Evolutionary conservation across 148 eudicot species (phyloP), one percentile per base, ranked within the genome.

Genomic region (Persicaria maculosa): DNA sequence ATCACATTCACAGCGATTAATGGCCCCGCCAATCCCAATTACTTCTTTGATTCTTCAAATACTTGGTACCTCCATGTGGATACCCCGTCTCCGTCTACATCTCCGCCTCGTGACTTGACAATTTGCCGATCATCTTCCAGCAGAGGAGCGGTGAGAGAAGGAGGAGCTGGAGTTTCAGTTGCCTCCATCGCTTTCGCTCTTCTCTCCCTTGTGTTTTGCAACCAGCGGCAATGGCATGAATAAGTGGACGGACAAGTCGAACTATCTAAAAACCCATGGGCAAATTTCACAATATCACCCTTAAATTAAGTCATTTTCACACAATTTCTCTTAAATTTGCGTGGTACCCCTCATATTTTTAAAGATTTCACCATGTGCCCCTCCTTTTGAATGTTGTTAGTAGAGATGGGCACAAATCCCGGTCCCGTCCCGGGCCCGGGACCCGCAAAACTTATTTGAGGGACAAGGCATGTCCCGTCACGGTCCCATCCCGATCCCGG

Each of bases 21-120:
- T 8, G 76, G 76, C 8, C 50, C 69, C 16, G 76, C 76, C 7
- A 74, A 15, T 47, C 52, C 25, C 53, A 74, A 44, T 62, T 74
- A 71, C 53, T 57, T 58, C 70, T 74, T 74, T 57, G 53, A 19
- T 57, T 74, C 76, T 8, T 22, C 68, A 40, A 40, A 2, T 1
- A 65, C 40, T 43, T 40, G 17, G 19, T 14, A 40, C 1, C 19
- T 17, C 46, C 70, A 65, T n/a, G 4, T 45, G 46, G 16, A 65
- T 20, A 8, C 40, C 43, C 19, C 64, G n/a, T 22, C 70, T 36
- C 70, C 47, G 70, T 6, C 70, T 65, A 10, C 64, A n/a, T 22
- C 70, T 36, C 70, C 47, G 70, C n/a, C 70, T 65, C 15, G 70
- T 12, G 46, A 14, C 4, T 65, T 43, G 46, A 8, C n/a, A 5